Conservation (phyloP, 1,139 yeast genomes). For the Hemisphaericaspora xylofermentans region DNA sequence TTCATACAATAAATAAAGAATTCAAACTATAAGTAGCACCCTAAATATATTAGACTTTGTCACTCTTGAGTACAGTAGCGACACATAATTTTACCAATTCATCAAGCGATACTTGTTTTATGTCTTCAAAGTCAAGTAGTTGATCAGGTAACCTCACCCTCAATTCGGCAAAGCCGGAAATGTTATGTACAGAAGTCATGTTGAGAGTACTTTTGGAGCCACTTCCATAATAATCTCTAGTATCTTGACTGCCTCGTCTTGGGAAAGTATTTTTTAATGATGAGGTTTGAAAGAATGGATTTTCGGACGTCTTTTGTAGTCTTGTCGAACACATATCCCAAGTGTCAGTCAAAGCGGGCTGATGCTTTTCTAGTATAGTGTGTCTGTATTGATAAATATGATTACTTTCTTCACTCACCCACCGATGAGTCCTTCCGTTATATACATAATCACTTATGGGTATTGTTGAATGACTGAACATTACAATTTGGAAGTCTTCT, state of each 20-base stretch:
- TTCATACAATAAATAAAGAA: too few species aligned
- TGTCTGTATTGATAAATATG: conserved; percentile 13
- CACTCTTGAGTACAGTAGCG: conserved; percentile 15
- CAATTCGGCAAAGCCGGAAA: conserved; percentile 13
- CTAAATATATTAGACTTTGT: not conserved
- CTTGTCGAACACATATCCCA: conserved; percentile 15
- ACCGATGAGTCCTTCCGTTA: conserved; percentile 11
- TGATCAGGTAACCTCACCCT: conserved; percentile 8
- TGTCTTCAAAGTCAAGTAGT: conserved; percentile 12
- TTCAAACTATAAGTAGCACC: not conserved
- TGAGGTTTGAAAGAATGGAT: conserved; percentile 9
- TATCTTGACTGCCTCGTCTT: conserved; percentile 1
- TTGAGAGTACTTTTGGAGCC: conserved; percentile 1
- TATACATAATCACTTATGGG: conserved; percentile 15
- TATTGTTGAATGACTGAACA: conserved; percentile 12
- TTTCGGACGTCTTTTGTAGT: conserved; percentile 8
- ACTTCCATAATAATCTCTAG: conserved; percentile 12
- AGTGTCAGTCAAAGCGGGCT: conserved; percentile 12
- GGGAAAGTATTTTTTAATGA: conserved; percentile 3
- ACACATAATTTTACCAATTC: conserved; percentile 16
- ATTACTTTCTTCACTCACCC: conserved; percentile 13
- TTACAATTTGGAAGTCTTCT: conserved; percentile 8
- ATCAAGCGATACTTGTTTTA: conserved; percentile 13
- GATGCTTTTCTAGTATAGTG: conserved; percentile 6
- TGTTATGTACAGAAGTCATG: conserved; percentile 1